These are phyloP conservation scores for Rhytidiadelphus loreus DNA, from an alignment of 225 moss, liverwort and hornwort species.

Conservation along the genomic window DNA sequence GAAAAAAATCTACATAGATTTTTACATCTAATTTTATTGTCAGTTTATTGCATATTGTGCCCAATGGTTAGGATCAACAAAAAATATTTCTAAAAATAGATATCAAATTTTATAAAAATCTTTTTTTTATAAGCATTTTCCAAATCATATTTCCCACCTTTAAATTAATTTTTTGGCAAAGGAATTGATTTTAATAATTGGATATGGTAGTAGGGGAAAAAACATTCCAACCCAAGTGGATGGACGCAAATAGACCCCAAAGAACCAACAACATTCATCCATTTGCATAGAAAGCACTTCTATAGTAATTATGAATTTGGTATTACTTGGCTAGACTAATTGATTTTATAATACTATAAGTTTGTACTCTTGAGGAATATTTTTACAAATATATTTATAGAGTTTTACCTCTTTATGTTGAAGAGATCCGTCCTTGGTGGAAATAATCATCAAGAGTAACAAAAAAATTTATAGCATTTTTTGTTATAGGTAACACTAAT, in stretches of 20 bases:
- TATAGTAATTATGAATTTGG: neutral
- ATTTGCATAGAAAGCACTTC: rapidly evolving
- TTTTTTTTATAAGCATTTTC: neutral
- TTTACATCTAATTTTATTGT: neutral
- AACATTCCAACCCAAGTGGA: neutral
- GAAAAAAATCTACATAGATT: neutral
- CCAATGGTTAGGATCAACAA: rapidly evolving
- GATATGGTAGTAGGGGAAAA: rapidly evolving
- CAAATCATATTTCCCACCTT: neutral
- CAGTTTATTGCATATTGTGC: rapidly evolving
- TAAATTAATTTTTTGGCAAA: neutral
- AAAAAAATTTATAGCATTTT: neutral
- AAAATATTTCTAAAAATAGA: neutral
- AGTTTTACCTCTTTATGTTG: neutral
- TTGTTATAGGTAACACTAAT: neutral
- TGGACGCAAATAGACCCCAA: rapidly evolving
- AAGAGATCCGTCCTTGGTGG: neutral
- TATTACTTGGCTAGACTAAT: rapidly evolving
- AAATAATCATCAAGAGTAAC: neutral
- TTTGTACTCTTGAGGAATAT: neutral
- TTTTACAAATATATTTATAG: neutral
- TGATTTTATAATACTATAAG: neutral
- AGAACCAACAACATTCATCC: neutral
- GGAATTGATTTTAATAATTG: rapidly evolving
- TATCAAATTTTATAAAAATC: neutral